Conservation (phyloP, 2,329 filamentous ascomycete genomes). For the Calonectria hongkongensis region DNA sequence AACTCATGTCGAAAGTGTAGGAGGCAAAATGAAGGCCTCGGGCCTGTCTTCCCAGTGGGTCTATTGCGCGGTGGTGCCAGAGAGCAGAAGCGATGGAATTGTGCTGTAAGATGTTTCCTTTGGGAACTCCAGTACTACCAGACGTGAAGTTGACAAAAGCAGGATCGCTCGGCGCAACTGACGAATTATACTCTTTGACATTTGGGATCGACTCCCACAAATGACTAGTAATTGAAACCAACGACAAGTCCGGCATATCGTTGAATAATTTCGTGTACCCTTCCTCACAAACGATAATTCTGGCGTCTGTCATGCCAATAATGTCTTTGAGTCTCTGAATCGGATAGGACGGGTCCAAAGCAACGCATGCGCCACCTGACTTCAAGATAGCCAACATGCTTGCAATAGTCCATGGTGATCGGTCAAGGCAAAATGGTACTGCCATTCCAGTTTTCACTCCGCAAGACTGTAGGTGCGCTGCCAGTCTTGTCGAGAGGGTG, state of each 20-base stretch:
- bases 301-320: not conserved
- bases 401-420: not conserved
- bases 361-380: not conserved
- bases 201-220: not conserved
- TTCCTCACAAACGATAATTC: not conserved
- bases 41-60: not conserved
- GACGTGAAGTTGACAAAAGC: conserved; percentile 5
- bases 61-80: not conserved
- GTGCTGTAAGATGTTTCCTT: not conserved
- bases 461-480: not conserved
- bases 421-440: not conserved
- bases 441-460: conserved; percentile 2
- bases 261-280: not conserved
- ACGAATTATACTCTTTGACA: not conserved
- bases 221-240: not conserved
- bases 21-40: conserved; percentile 7
- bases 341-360: not conserved
- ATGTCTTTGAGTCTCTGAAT: not conserved
- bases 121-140: conserved; percentile 2
- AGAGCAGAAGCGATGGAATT: conserved; percentile 1
- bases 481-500: not conserved
- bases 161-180: not conserved
- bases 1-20: conserved; percentile 4
- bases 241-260: not conserved
- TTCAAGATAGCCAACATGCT: not conserved